Conservation (phyloP, 192 early-diverging fungal genomes). For the Neocallimastix lanati region DNA sequence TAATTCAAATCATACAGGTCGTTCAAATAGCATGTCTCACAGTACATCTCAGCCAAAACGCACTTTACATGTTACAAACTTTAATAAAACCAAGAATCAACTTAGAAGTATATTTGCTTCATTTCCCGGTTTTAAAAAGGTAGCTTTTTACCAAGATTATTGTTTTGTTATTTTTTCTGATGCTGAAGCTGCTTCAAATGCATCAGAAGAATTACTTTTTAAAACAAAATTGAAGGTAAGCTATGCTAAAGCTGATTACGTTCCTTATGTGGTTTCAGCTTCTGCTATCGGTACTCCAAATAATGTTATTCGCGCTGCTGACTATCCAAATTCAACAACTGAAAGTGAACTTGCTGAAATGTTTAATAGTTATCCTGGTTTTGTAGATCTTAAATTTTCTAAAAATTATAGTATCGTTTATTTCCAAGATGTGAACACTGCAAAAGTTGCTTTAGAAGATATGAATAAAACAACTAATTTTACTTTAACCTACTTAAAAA, state of each 20-base stretch:
- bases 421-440: conserved; percentile 10
- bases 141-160: conserved; percentile 29
- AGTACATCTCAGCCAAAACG: conserved; percentile 14
- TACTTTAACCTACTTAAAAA: conserved; percentile 24
- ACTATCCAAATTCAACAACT: conserved; percentile 18
- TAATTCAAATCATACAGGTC: not conserved
- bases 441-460: conserved; percentile 13
- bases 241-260: conserved; percentile 25
- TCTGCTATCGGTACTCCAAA: conserved; percentile 16
- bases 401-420: conserved; percentile 19
- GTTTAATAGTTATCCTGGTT: conserved; percentile 15
- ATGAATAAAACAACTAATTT: conserved; percentile 21
- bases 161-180: conserved; percentile 26
- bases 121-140: conserved; percentile 15
- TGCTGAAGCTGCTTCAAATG: conserved; percentile 11
- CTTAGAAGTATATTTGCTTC: conserved; percentile 14
- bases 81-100: conserved; percentile 13
- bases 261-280: conserved; percentile 13
- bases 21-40: not conserved
- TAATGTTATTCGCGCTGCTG: conserved; percentile 15
- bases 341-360: conserved; percentile 15
- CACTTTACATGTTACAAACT: conserved; percentile 27
- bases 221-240: conserved; percentile 25
- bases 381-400: conserved; percentile 17
- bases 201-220: conserved; percentile 26